Evolutionary conservation across 2,329 filamentous ascomycete genomes (phyloP).

Genomic region (Fusarium sp.): DNA sequence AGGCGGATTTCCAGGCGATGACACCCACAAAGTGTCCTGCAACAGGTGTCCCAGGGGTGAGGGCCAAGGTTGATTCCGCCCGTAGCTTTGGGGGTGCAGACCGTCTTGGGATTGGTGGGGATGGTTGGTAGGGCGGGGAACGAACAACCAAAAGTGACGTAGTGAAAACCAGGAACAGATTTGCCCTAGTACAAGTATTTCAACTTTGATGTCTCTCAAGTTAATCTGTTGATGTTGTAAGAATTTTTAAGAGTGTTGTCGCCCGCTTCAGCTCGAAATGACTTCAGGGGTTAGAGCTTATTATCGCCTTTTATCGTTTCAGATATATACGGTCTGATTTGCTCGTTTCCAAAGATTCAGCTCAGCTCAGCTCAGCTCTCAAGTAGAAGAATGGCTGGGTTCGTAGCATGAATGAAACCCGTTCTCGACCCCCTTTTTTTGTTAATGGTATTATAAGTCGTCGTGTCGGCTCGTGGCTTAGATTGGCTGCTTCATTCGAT

Average conservation of each 20-base stretch:
- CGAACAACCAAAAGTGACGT: constrained; percentile 25
- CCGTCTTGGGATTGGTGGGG: constrained; percentile 21
- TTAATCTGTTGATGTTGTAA: background rate
- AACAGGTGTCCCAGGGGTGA: constrained; percentile 4
- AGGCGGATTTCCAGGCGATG: constrained; percentile 22
- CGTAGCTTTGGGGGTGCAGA: background rate
- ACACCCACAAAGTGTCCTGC: constrained; percentile 21
- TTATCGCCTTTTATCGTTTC: constrained; percentile 6
- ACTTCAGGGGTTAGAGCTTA: background rate
- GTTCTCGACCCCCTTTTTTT: constrained; percentile 1
- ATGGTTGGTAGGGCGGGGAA: constrained; percentile 17
- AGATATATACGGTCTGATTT: background rate
- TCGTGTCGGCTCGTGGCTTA: constrained; percentile 2
- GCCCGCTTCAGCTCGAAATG: background rate
- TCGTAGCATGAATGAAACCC: constrained; percentile 16
- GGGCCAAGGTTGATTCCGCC: constrained; percentile 3
- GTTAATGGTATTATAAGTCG: background rate
- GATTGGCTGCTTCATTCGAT: background rate
- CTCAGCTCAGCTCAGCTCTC: background rate
- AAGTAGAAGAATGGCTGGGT: background rate
- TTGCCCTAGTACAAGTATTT: background rate
- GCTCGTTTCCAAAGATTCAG: constrained; percentile 4
- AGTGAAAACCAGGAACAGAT: constrained; percentile 12
- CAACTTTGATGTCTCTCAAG: background rate
- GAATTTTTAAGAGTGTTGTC: background rate